Base-by-base conservation (phyloP, 805 yeast species). In the Sugiyamaella marilandica region DNA sequence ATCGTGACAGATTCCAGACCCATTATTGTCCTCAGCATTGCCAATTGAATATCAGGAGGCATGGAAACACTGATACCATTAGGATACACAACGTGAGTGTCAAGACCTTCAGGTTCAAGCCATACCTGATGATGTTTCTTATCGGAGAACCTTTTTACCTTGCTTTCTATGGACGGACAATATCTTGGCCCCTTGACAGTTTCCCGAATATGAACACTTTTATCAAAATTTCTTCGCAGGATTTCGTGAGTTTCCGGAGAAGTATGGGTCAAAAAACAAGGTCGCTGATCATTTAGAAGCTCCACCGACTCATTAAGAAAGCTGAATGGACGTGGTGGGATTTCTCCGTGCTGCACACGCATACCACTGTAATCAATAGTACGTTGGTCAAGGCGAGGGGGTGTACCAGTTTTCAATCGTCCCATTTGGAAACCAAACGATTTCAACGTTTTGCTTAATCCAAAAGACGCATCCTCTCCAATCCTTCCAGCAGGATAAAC, bases 61-160 rank as follows among this genome's bases (percentile, higher is more conserved):
- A 94, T 86, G 0, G 99, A 90, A 62, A 91, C 85, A 1, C 96
- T 87, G 14, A 94, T 88, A 13, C 99, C 99, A 63, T 92, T 94
- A 0, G 99, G 99, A 65, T 94, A 94, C 10, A 94, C 85, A n/a
- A 87, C 72, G 64, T 88, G 84, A 0, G 92, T 80, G 61, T 87
- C 85, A 14, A 91, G 71, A 0, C 99, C 99, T 67, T 94, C 99
- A 0, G 97, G 98, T 68, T 94, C 99, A 7, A 94, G 72, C 99
- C 99, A 94, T 2, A 94, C 82, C 52, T 84, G 77, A 66, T 94
- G 99, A 0, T 81, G 72, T 2, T 76, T 71, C 63, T 87, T 91
- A 45, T 86, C 86, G 1, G 87, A 75, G 65, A 94, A 94, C 58
- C 89, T 78, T 39, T 86, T 78, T 29, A 94, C 74, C 65, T 94